phyloP scores from a whole-genome alignment of 257 asterid species.

The Gentiana straminea region DNA sequence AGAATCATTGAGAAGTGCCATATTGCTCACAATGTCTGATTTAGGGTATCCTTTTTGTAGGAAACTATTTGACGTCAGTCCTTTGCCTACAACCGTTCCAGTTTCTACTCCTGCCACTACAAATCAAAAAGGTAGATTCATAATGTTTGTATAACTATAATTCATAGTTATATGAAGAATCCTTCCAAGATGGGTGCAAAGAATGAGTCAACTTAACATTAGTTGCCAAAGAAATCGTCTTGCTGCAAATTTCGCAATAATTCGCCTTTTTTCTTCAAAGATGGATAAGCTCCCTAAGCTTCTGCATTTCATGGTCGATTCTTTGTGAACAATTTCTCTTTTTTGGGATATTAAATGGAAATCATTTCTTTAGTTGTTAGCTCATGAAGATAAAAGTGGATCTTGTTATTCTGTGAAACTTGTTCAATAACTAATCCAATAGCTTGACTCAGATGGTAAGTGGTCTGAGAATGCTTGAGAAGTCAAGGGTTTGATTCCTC shows the following conservation, averaged over 20 bases:
- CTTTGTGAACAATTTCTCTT: neutral
- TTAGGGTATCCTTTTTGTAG: constrained; percentile 25
- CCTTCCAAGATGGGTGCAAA: too few relatives aligned
- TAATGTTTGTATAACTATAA: too few relatives aligned
- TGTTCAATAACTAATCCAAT: too few relatives aligned
- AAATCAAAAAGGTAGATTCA: neutral
- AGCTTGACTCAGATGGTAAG: too few relatives aligned
- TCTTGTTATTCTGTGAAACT: neutral
- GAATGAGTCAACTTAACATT: too few relatives aligned
- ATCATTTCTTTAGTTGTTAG: too few relatives aligned
- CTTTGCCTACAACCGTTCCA: constrained; percentile 29
- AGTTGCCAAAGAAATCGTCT: neutral
- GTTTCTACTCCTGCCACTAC: constrained; percentile 22
- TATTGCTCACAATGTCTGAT: too few relatives aligned
- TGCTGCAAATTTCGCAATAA: neutral
- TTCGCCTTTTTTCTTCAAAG: neutral
- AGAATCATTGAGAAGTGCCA: neutral
- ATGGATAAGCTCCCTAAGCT: neutral
- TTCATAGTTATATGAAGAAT: too few relatives aligned
- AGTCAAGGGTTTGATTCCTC: too few relatives aligned
- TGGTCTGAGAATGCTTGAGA: too few relatives aligned
- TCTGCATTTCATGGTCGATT: neutral
- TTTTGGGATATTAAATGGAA: too few relatives aligned
- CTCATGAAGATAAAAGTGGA: neutral
- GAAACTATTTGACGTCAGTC: constrained; percentile 45